phyloP scores from a whole-genome alignment of 202 grass and related monocot genomes.

The Cymbopogon flexuosus region DNA sequence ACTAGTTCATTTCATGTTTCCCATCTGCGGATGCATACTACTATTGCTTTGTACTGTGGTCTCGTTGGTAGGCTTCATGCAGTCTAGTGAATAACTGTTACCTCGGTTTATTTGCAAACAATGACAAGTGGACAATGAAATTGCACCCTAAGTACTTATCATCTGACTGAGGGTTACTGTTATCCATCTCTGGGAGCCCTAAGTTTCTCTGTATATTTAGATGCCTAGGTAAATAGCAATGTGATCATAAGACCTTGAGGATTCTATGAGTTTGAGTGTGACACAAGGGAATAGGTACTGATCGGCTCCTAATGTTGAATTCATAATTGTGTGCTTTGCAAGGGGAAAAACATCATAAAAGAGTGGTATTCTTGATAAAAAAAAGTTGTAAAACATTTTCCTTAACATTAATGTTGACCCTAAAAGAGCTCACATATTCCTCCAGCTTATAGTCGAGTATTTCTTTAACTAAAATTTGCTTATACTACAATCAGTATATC shows the following conservation, averaged over 20 bases:
- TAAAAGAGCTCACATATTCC: neutral
- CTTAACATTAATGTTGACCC: too few species aligned
- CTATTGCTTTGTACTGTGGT: neutral
- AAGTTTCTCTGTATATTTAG: neutral
- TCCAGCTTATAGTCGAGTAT: neutral
- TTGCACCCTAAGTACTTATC: neutral
- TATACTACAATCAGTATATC: neutral
- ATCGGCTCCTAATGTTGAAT: neutral
- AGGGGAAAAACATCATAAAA: neutral
- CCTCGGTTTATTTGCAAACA: neutral
- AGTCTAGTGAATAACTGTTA: neutral
- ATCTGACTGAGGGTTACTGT: neutral
- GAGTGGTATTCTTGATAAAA: neutral
- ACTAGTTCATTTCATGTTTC: slow-evolving; percentile 14
- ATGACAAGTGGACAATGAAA: neutral
- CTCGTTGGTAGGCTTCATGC: neutral
- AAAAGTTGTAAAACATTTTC: neutral
- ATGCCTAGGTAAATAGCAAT: neutral
- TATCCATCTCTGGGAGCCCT: neutral
- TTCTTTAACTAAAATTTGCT: neutral
- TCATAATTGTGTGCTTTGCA: neutral
- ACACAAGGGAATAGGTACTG: too few species aligned
- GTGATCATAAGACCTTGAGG: neutral
- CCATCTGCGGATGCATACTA: neutral
- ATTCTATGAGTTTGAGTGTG: neutral